A percentile compares a stretch with the other conserved stretches of the same genome.
Evolutionary conservation across 768 basidiomycete genomes (phyloP).

Genomic region (Pulveroboletus frians): DNA sequence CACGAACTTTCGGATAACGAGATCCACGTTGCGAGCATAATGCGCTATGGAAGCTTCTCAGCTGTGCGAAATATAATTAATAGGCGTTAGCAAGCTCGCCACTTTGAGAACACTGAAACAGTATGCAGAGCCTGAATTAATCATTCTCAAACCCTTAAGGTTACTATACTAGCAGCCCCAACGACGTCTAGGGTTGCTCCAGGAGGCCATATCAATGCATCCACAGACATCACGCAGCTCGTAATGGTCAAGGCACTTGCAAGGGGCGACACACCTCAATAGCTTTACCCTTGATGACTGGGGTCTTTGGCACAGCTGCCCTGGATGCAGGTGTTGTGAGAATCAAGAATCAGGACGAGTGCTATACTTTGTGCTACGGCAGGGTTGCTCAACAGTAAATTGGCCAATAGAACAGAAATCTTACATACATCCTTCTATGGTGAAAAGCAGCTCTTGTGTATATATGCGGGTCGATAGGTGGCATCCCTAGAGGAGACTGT

Average conservation of each 20-base stretch:
- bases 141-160: neutral
- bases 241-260: neutral
- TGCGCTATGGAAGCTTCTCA: conserved; percentile 47
- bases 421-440: conserved; percentile 52
- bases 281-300: conserved; percentile 58
- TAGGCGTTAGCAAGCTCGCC: conserved; percentile 56
- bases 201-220: conserved; percentile 61
- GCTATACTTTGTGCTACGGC: conserved; percentile 41
- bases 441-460: conserved; percentile 48
- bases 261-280: conserved; percentile 35
- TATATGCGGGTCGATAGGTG: conserved; percentile 28
- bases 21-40: conserved; percentile 54
- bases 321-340: conserved; percentile 43
- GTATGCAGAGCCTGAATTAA: conserved; percentile 47
- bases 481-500: conserved; percentile 37
- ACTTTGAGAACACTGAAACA: conserved; percentile 41
- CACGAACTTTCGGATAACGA: conserved; percentile 51
- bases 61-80: conserved; percentile 49
- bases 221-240: conserved; percentile 53
- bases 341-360: neutral
- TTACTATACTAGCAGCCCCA: conserved; percentile 45
- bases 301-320: conserved; percentile 43
- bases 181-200: conserved; percentile 73
- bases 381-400: conserved; percentile 1
- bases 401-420: neutral